Base-by-base conservation (phyloP, 1,284 basidiomycete species). In the Leccinum pachyderme region DNA sequence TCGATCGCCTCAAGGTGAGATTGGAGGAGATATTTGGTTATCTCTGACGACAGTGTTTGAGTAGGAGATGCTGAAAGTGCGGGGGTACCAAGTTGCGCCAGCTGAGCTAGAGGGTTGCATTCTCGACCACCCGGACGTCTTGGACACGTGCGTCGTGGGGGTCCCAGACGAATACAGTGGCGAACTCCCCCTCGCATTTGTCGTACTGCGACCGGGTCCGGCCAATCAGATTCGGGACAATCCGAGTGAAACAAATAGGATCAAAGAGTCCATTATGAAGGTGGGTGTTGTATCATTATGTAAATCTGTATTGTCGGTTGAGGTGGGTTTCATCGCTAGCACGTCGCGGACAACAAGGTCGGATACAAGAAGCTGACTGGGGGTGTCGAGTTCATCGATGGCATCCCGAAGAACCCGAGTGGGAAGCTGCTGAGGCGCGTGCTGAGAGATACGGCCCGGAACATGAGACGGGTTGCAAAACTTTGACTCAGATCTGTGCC, bases 161-260 rank as follows among this genome's bases (percentile, higher is more conserved):
- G 69, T 92, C 3, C 80, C 80, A 0, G 88, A 94, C 64, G 89
- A 92, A 13, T 89, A 85, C 61, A 87, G 81, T 48, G 91, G 91
- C 35, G 91, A 94, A 65, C 63, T 90, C 4, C 91, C 92, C 0
- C 68, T 88, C 46, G 89, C 87, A 0, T 92, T 82, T 63, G 75
- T 92, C n/a, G 83, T 85, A 2, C 76, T 83, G 8, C 75, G 74
- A 51, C 67, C 75, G 3, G 68, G 72, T 5, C 78, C 81, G 0
- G 67, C 69, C 18, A 70, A 71, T 50, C 74, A 77, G 15, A 70
- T 78, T 18, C 61, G 61, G 24, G 22, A 43, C 11, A 70, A 75
- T 57, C 61, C 75, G 5, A 45, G 50, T 0, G 76, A 73, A 12
- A 71, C 63, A 3, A 71, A 72, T n/a, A 68, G 67, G 58, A 68